phyloP scores from a whole-genome alignment of 2,329 filamentous ascomycete species.

The Ceratocystis diversiconidia region DNA sequence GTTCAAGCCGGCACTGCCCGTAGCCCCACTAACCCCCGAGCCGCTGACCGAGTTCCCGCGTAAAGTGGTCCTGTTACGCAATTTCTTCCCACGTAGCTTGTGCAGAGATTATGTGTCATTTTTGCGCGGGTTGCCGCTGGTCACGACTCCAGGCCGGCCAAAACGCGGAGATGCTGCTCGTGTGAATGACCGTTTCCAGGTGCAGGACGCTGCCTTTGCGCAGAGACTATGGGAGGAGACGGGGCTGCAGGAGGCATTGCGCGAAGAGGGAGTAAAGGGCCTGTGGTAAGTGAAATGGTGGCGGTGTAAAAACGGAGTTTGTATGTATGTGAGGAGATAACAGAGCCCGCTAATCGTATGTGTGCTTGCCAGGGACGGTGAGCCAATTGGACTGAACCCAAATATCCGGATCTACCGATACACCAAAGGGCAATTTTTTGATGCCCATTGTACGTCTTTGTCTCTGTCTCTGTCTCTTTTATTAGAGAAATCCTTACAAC shows the following conservation, averaged over 20 bases:
- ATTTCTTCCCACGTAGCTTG: conserved; percentile 59
- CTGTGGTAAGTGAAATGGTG: conserved; percentile 31
- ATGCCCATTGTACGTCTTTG: conserved; percentile 61
- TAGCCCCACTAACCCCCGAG: conserved; percentile 47
- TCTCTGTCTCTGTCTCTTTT: conserved; percentile 20
- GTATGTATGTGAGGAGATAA: not conserved
- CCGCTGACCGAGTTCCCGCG: conserved; percentile 34
- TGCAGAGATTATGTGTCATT: conserved; percentile 67
- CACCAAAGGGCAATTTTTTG: conserved; percentile 74
- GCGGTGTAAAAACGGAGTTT: not conserved
- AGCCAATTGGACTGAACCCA: conserved; percentile 69
- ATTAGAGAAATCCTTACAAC: not conserved
- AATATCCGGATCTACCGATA: conserved; percentile 88
- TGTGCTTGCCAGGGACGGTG: conserved; percentile 53
- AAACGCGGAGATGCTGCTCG: conserved; percentile 69
- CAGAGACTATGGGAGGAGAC: conserved; percentile 63
- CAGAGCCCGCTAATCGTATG: too few relatives aligned
- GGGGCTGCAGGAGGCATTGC: conserved; percentile 50
- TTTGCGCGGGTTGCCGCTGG: conserved; percentile 51
- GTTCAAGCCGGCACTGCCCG: conserved; percentile 54
- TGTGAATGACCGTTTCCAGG: conserved; percentile 80
- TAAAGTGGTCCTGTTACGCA: conserved; percentile 60
- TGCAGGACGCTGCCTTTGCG: conserved; percentile 63
- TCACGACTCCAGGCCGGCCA: conserved; percentile 63
- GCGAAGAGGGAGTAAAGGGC: conserved; percentile 26